Evolutionary conservation across 2,329 filamentous ascomycete genomes (phyloP), one percentile per base, ranked within the genome.

Genomic region (Hypoxylon sp.): DNA sequence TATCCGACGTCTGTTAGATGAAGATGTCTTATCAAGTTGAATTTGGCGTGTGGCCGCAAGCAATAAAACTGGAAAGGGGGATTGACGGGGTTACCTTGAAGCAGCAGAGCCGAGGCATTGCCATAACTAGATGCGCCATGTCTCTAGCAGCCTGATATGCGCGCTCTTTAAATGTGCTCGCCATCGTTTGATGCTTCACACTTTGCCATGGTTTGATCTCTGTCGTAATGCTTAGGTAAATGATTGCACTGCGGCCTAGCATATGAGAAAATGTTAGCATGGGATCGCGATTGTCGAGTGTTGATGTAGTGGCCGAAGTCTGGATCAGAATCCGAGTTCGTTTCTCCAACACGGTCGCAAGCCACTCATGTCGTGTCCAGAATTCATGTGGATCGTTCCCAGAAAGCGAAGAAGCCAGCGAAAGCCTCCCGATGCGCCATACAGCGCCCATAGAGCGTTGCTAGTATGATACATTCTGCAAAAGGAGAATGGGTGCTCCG

Each of bases 221-320:
- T 11, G 33, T 46, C 2, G 52, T 55, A 3, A 44, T 44, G 6
- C 26, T 29, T 11, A 51, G 52, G 13, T 44, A 50, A 13, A 57
- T 58, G 3, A 57, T 53, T 22, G 53, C 53, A 3, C 52, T 63
- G 51, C 24, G 47, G 29, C 35, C 61, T 5, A 63, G 17, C 35
- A 63, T 58, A 2, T 57, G 44, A 9, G 33, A 26, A 37, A 63
- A 63, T 11, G 24, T 13, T 14, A 46, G 24, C 53, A 57, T 58
- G 13, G 46, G 53, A 24, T 56, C 35, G 5, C 5, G 17, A 48
- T 57, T 35, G 10, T 57, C 26, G 17, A 57, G 44, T 14, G 31
- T 42, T 19, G 42, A 37, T 1, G 17, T 17, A 5, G 5, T 55
- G 22, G 26, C 11, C 6, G 47, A 33, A 22, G 17, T 26, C 13